A percentile compares a stretch with the other conserved stretches of the same genome.
These are phyloP conservation scores for Fragilaria radians DNA, from an alignment of 108 stramenopile species.

Conservation along the genomic window DNA sequence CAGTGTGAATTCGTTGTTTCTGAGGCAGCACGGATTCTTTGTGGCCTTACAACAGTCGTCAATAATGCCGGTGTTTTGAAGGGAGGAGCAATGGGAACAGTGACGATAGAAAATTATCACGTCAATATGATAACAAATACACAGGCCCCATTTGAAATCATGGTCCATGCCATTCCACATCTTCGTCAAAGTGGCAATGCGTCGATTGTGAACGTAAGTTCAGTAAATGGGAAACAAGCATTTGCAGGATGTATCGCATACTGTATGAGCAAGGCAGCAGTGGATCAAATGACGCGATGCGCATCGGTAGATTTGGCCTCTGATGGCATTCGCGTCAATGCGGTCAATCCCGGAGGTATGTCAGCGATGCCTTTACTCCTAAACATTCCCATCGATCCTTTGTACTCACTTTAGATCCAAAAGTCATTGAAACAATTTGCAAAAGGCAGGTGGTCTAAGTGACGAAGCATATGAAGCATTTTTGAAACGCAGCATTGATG, in stretches of 20 bases:
- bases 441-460: slow-evolving; percentile 36
- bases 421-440: slow-evolving; percentile 53
- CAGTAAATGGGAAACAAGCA: slow-evolving; percentile 59
- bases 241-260: slow-evolving; percentile 48
- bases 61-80: slow-evolving; percentile 49
- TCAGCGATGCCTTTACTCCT: no score
- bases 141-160: slow-evolving; percentile 59
- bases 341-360: slow-evolving; percentile 49
- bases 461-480: slow-evolving; percentile 50
- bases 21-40: slow-evolving; percentile 31
- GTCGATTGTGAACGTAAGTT: slow-evolving; percentile 57
- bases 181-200: slow-evolving; percentile 27
- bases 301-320: slow-evolving; percentile 54
- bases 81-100: slow-evolving; percentile 36
- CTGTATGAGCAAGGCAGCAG: slow-evolving; percentile 62
- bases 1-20: slow-evolving; percentile 30
- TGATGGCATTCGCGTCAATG: slow-evolving; percentile 52
- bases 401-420: no score
- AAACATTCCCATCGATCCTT: no score
- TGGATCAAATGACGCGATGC: slow-evolving; percentile 56
- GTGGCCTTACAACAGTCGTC: slow-evolving; percentile 31
- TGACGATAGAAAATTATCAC: slow-evolving; percentile 36
- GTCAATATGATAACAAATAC: slow-evolving; percentile 47
- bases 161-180: slow-evolving; percentile 43
- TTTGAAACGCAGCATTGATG: slow-evolving; percentile 37